phyloP scores from a whole-genome alignment of 2,329 filamentous ascomycete species.

The Catunica adiposa region DNA sequence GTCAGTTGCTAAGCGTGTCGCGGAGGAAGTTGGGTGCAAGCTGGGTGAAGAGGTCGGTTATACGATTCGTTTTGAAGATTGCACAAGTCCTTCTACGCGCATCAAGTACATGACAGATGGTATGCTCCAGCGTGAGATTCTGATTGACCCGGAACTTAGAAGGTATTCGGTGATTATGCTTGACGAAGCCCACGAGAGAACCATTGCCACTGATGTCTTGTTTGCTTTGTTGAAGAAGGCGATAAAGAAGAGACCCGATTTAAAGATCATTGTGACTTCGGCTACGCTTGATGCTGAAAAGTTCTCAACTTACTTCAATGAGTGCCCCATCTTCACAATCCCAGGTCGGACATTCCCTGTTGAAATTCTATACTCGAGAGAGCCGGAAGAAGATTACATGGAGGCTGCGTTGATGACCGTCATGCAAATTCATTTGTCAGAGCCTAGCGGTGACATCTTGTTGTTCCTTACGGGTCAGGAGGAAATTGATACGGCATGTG shows the following conservation, averaged over 20 bases:
- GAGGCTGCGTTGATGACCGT: conserved; percentile 89
- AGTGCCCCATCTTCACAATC: conserved; percentile 91
- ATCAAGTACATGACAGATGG: conserved; percentile 99
- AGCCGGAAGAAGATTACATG: conserved; percentile 90
- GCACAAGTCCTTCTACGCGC: conserved; percentile 68
- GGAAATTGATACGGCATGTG: conserved; percentile 89
- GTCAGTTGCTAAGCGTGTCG: conserved; percentile 92
- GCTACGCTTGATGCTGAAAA: conserved; percentile 95
- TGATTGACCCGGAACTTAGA: conserved; percentile 75
- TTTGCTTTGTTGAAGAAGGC: conserved; percentile 93
- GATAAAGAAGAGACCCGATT: conserved; percentile 63
- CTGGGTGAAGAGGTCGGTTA: conserved; percentile 91
- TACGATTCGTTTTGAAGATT: conserved; percentile 93
- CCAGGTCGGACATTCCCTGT: conserved; percentile 91
- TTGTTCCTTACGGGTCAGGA: conserved; percentile 94
- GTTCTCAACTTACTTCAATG: conserved; percentile 90
- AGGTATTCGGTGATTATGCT: conserved; percentile 95
- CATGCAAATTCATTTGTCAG: conserved; percentile 94
- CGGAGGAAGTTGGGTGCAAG: conserved; percentile 84
- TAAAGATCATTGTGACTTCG: conserved; percentile 92
- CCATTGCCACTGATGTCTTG: conserved; percentile 86
- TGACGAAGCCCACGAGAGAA: conserved; percentile 94
- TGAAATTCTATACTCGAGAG: conserved; percentile 84
- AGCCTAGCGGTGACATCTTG: conserved; percentile 85
- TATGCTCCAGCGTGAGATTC: conserved; percentile 89